Percentiles rank a stretch among this genome's conserved stretches.
Evolutionary conservation across 1,284 basidiomycete species (phyloP).

Genomic region (Sporisorium graminicola): DNA sequence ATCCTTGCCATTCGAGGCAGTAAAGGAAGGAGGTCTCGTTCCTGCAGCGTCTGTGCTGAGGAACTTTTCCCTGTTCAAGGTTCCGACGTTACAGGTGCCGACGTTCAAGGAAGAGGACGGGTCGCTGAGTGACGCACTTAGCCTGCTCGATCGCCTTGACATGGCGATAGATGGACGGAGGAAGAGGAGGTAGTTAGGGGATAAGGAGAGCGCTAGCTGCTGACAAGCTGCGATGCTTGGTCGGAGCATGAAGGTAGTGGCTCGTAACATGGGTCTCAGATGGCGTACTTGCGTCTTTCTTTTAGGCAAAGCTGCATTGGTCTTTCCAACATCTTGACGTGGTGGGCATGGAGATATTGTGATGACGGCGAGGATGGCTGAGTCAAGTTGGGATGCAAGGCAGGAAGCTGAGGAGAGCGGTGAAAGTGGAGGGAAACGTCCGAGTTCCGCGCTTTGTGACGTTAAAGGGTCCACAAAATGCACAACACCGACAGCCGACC

Average conservation of each 20-base stretch:
- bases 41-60: conserved; percentile 6
- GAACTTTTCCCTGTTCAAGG: background rate
- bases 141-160: conserved; percentile 18
- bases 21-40: too few species aligned
- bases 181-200: background rate
- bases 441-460: conserved; percentile 14
- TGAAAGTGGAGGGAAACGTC: conserved; percentile 12
- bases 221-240: background rate
- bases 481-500: background rate
- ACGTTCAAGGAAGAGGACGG: background rate
- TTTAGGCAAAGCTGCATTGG: background rate
- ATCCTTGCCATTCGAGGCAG: too few species aligned
- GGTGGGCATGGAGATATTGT: background rate
- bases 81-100: too few species aligned
- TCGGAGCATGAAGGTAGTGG: background rate
- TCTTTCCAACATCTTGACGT: background rate
- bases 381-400: background rate
- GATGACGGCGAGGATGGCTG: background rate
- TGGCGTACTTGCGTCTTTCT: background rate
- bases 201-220: background rate
- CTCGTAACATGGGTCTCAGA: background rate
- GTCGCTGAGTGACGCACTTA: background rate
- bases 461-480: conserved; percentile 16
- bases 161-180: conserved; percentile 7
- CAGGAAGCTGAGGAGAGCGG: background rate